Conservation (phyloP, 768 basidiomycete species). For the Tricholoma sp. region DNA sequence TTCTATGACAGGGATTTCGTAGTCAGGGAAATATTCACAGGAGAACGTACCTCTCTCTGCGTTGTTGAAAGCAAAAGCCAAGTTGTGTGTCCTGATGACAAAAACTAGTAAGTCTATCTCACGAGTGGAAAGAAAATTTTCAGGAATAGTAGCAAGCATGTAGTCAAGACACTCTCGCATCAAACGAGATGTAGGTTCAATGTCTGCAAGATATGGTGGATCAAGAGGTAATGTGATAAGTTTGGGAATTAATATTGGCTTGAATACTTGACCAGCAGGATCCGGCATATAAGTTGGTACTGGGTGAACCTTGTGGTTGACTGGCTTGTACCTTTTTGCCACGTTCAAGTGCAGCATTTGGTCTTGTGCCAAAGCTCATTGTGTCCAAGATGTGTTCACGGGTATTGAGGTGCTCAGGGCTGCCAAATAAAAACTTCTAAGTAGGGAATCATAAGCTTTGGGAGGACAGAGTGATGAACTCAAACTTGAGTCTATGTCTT, state of each 20-base stretch:
- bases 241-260: conserved; percentile 9
- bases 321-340: conserved; percentile 16
- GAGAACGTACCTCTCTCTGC: conserved; percentile 19
- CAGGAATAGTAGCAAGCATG: conserved; percentile 7
- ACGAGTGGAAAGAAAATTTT: background rate
- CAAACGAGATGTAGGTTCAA: conserved; percentile 5
- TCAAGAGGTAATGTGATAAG: conserved; percentile 3
- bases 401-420: background rate
- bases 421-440: conserved; percentile 3
- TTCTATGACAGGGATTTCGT: background rate
- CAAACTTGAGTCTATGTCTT: background rate
- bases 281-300: conserved; percentile 21
- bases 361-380: conserved; percentile 3
- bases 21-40: background rate
- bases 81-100: conserved; percentile 6
- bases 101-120: conserved; percentile 17
- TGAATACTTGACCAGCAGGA: conserved; percentile 1
- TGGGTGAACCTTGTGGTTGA: conserved; percentile 20
- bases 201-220: background rate
- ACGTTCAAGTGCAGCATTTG: background rate
- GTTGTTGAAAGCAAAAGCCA: conserved; percentile 15
- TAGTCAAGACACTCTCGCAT: conserved; percentile 10
- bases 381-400: conserved; percentile 6
- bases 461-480: conserved; percentile 5
- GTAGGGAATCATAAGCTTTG: conserved; percentile 9